These are phyloP conservation scores for Aspergillus nidulans DNA, from an alignment of 495 filamentous ascomycete species.

Conservation along the genomic window DNA sequence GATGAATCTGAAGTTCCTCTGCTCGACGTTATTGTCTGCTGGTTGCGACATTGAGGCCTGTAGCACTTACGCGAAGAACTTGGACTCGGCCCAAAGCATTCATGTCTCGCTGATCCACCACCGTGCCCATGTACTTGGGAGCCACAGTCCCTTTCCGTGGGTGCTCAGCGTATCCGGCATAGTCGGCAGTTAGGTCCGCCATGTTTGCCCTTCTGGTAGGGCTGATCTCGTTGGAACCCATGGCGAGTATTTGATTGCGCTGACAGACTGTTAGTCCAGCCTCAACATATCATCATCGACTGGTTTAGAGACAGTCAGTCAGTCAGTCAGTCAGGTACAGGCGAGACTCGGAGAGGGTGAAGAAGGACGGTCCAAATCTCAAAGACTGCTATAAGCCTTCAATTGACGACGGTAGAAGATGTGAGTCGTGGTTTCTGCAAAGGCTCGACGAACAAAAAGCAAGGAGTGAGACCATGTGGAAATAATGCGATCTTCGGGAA, in stretches of 20 bases:
- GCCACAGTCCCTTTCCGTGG: slow-evolving; percentile 27
- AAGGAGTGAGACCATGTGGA: slow-evolving; percentile 10
- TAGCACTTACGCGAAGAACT: slow-evolving; percentile 35
- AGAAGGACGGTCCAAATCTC: not conserved
- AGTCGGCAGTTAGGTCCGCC: slow-evolving; percentile 12
- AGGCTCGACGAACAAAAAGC: not conserved
- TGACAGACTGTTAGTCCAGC: not conserved
- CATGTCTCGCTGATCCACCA: slow-evolving; percentile 39
- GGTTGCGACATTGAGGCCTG: not conserved
- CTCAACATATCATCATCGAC: not conserved
- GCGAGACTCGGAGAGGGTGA: not conserved
- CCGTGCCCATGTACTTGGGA: slow-evolving; percentile 39
- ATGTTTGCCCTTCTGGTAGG: slow-evolving; percentile 11
- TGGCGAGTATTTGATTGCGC: not conserved
- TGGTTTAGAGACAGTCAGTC: too few species aligned
- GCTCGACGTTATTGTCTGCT: slow-evolving; percentile 6
- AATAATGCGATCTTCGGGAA: slow-evolving; percentile 1
- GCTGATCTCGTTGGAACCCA: slow-evolving; percentile 12
- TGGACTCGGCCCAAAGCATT: slow-evolving; percentile 39
- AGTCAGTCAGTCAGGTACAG: not conserved
- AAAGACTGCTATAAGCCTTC: not conserved
- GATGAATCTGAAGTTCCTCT: slow-evolving; percentile 47
- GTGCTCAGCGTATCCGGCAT: slow-evolving; percentile 22
- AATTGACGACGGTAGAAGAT: too few species aligned
- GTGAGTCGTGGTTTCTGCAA: not conserved